Conservation (phyloP, 257 asterid species). For the Forsythia viridissima region DNA sequence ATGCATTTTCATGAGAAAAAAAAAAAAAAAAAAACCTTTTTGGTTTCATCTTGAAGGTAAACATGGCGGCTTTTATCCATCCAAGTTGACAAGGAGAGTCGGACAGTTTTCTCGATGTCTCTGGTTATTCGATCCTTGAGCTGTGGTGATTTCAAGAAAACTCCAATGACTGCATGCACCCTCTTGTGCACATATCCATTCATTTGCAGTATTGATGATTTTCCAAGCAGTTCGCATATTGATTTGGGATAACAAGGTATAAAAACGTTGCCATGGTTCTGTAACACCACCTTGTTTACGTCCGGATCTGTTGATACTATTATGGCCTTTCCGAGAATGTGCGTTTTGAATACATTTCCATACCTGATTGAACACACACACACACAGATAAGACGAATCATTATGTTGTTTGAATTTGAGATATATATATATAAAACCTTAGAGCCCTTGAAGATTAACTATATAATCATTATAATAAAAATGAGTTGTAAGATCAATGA, state of each 20-base stretch:
- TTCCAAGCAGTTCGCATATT: constrained; percentile 77
- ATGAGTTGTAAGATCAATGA: not conserved
- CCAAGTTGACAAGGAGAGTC: constrained; percentile 60
- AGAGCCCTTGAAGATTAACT: not conserved
- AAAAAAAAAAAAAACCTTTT: too few species aligned
- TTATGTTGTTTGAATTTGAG: not conserved
- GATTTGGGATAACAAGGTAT: constrained; percentile 87
- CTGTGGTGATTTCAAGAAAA: constrained; percentile 67
- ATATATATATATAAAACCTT: not conserved
- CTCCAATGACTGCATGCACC: constrained; percentile 69
- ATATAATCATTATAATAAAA: too few species aligned
- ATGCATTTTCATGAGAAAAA: constrained; percentile 9
- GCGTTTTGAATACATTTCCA: constrained; percentile 86
- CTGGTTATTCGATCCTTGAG: constrained; percentile 67
- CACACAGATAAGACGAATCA: not conserved
- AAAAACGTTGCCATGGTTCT: constrained; percentile 65
- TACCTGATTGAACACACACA: constrained; percentile 45
- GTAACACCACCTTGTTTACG: constrained; percentile 68
- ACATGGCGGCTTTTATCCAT: constrained; percentile 27
- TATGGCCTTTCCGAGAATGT: constrained; percentile 75
- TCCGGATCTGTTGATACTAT: constrained; percentile 87
- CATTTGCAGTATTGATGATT: constrained; percentile 73
- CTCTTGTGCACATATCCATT: constrained; percentile 76
- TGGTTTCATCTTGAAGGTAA: constrained; percentile 72
- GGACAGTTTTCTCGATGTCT: constrained; percentile 55